These are phyloP conservation scores for Stephanodiscus minutulus DNA, from an alignment of 108 stramenopile species.

Conservation along the genomic window DNA sequence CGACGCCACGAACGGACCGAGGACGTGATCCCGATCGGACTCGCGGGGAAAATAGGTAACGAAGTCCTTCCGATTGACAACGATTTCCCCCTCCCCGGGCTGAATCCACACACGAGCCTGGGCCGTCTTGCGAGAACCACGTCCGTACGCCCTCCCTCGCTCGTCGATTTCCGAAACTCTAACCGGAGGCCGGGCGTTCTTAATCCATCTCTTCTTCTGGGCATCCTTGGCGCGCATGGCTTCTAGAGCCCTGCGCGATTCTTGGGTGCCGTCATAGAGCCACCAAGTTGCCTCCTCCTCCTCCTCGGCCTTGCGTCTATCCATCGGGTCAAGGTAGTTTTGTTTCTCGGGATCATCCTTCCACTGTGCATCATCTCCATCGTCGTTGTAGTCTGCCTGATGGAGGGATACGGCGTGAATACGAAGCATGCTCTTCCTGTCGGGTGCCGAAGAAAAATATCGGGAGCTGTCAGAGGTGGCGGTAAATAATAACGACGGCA, in stretches of 20 bases:
- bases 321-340: constrained; percentile 44
- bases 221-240: constrained; percentile 42
- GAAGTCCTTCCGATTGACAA: constrained; percentile 85
- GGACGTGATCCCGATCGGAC: constrained; percentile 70
- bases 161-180: constrained; percentile 76
- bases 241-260: constrained; percentile 54
- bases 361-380: constrained; percentile 45
- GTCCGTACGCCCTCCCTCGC: constrained; percentile 89
- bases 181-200: constrained; percentile 66
- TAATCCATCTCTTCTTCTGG: constrained; percentile 64
- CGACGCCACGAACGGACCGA: constrained; percentile 88
- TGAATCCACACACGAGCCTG: constrained; percentile 94
- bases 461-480: constrained; percentile 2
- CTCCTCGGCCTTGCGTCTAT: constrained; percentile 42
- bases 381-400: constrained; percentile 62
- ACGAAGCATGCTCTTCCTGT: constrained; percentile 48
- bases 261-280: constrained; percentile 58
- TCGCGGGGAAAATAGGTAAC: constrained; percentile 87
- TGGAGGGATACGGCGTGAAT: constrained; percentile 72
- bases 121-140: constrained; percentile 93
- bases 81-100: constrained; percentile 82
- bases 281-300: constrained; percentile 47
- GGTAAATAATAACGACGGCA: constrained; percentile 10
- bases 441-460: constrained; percentile 28
- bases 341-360: constrained; percentile 25